Base-by-base conservation (phyloP, 768 basidiomycete genomes). In the Rhizopogon vinicolor region DNA sequence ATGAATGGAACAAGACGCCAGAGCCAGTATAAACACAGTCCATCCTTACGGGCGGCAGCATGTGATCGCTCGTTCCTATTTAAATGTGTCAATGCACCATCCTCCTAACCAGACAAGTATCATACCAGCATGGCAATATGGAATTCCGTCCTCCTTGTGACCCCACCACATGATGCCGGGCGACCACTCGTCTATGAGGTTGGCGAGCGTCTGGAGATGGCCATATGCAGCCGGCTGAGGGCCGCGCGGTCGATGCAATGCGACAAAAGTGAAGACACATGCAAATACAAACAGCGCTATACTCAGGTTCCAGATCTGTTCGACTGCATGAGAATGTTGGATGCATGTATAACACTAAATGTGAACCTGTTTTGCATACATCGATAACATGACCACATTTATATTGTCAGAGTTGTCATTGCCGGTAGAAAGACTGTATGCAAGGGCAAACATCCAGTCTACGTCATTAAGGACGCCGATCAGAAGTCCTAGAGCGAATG, bases 151-250 rank as follows among this genome's bases (percentile, higher is more conserved):
- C 31, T 49, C 54, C 49, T 62, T 62, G 42, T 62, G 60, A 8
- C 61, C 61, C 50, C 50, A 51, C 61, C 60, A 62, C 44, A 54
- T 61, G 54, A 59, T 62, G n/a, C 50, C 56, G 14, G 60, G 54
- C n/a, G 67, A 66, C 71, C 70, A 68, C 19, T 73, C 69, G 48
- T 72, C 72, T 33, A 70, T 60, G 56, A 71, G 53, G 50, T 73
- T 71, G 3, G 65, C 68, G 13, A 73, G 62, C 16, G 67, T 73
- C 43, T 71, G 66, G 7, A 73, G 51, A 19, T 72, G 69, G 2
- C 71, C 68, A 29, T 72, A 70, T 18, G 66, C 60, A 5, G 66
- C 66, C 0, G 67, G 71, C 37, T 72, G 71, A 0, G 65, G 57
- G 1, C 68, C 68, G 5, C 22, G 51, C 6, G 60, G 68, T 31